A percentile compares a stretch with the other conserved stretches of the same genome.
Conservation (phyloP, 352 stramenopile species). For the Globisporangium parvum region DNA sequence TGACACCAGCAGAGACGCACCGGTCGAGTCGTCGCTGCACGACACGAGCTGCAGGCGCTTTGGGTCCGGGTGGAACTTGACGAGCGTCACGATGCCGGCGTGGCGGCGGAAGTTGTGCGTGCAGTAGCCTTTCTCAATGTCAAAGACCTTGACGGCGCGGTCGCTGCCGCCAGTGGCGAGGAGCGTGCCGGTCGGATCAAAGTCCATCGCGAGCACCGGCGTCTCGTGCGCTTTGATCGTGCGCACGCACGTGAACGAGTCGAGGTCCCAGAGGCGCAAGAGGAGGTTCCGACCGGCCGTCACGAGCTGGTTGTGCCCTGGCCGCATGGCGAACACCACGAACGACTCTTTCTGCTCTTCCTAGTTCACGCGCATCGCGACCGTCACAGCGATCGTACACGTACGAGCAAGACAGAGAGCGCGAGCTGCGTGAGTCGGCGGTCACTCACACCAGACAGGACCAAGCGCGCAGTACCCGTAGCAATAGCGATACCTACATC, state of each 20-base stretch:
- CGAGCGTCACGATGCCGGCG: constrained; percentile 80
- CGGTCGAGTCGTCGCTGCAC: constrained; percentile 64
- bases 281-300: constrained; percentile 81
- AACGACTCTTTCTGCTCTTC: constrained; percentile 82
- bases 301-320: constrained; percentile 74
- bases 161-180: constrained; percentile 95
- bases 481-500: constrained; percentile 18
- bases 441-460: too few species aligned
- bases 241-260: constrained; percentile 68
- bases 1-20: background rate
- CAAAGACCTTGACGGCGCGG: constrained; percentile 92
- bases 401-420: background rate
- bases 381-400: background rate
- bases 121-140: constrained; percentile 90
- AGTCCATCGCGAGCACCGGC: constrained; percentile 82
- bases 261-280: constrained; percentile 79
- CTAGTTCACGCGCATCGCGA: constrained; percentile 1
- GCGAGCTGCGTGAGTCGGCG: too few species aligned
- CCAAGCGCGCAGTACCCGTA: background rate
- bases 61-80: constrained; percentile 78
- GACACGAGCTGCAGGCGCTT: constrained; percentile 68
- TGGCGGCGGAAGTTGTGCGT: constrained; percentile 92
- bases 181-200: constrained; percentile 89
- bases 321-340: constrained; percentile 71
- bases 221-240: constrained; percentile 78